Percentiles rank a stretch among this genome's conserved stretches.
These are phyloP conservation scores for Hypoxylon lenormandii DNA, from an alignment of 495 filamentous ascomycete species.

Conservation along the genomic window DNA sequence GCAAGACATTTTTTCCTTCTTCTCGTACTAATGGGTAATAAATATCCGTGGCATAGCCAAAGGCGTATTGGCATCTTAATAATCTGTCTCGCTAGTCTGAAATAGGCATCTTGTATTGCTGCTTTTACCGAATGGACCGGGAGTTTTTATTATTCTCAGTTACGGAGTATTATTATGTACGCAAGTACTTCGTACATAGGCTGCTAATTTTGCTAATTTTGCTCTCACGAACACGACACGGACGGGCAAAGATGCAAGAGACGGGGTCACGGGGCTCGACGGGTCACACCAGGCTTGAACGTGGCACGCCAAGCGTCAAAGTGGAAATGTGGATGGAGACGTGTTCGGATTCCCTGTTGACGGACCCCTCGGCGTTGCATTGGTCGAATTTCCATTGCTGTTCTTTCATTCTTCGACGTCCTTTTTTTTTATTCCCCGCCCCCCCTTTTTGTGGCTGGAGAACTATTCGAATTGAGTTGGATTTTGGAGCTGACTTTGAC, in stretches of 20 bases:
- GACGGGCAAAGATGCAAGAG: constrained; percentile 12
- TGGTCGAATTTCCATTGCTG: constrained; percentile 28
- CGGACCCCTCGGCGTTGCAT: constrained; percentile 38
- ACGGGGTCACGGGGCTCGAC: constrained; percentile 9
- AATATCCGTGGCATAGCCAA: constrained; percentile 10
- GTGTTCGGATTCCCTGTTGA: constrained; percentile 31
- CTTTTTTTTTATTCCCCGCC: constrained; percentile 32
- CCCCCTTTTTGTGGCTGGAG: constrained; percentile 46
- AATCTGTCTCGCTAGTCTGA: constrained; percentile 27
- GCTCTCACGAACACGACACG: constrained; percentile 42
- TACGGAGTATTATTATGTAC: constrained; percentile 28
- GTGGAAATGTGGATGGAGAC: constrained; percentile 43
- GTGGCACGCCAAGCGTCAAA: constrained; percentile 45
- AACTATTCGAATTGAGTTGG: constrained; percentile 18
- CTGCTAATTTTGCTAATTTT: too few relatives aligned
- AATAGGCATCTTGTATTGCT: constrained; percentile 33
- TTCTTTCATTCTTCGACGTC: constrained; percentile 42
- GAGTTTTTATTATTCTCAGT: constrained; percentile 27
- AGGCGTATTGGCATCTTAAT: constrained; percentile 13
- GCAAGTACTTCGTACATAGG: too few relatives aligned
- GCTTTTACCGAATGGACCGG: constrained; percentile 31
- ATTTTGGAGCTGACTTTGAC: constrained; percentile 17
- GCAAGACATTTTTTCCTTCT: constrained; percentile 28
- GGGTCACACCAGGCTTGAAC: constrained; percentile 40
- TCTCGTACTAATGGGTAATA: constrained; percentile 12